Conservation (phyloP, 805 yeast species). For the Saccharomyces mikatae region DNA sequence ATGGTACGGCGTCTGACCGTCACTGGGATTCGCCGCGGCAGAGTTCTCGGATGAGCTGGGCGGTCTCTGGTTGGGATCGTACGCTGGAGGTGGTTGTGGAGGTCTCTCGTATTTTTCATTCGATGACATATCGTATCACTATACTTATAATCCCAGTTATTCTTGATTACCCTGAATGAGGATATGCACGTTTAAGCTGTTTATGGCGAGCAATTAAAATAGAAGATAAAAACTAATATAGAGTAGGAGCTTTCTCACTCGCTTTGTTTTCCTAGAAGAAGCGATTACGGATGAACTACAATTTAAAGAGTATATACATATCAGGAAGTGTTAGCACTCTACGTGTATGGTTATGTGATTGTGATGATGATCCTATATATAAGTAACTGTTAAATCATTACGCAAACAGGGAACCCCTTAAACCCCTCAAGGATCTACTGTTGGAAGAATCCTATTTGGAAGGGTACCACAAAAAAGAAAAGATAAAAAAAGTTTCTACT, state of each 20-base stretch:
- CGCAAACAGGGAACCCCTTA: background rate
- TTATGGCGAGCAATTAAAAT: background rate
- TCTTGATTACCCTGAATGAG: background rate
- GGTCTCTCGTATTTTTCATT: slow-evolving; percentile 14
- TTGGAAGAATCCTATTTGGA: background rate
- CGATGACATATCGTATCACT: background rate
- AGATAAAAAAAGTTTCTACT: background rate
- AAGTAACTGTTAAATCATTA: background rate
- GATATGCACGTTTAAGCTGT: background rate
- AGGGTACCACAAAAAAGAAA: background rate
- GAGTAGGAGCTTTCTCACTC: background rate
- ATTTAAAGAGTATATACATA: background rate
- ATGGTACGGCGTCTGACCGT: slow-evolving; percentile 14
- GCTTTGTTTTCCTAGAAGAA: background rate
- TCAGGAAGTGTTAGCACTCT: too few species aligned
- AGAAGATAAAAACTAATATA: too few species aligned
- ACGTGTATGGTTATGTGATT: background rate
- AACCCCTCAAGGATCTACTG: background rate
- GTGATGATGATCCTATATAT: background rate
- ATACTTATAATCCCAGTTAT: background rate
- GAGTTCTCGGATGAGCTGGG: slow-evolving; percentile 1
- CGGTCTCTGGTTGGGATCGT: slow-evolving; percentile 1
- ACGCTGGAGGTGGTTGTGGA: slow-evolving; percentile 15
- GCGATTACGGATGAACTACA: background rate
- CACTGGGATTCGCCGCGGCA: background rate